Conservation (phyloP, 371 early-diverging fungal species). For the Mortierella sp. region DNA sequence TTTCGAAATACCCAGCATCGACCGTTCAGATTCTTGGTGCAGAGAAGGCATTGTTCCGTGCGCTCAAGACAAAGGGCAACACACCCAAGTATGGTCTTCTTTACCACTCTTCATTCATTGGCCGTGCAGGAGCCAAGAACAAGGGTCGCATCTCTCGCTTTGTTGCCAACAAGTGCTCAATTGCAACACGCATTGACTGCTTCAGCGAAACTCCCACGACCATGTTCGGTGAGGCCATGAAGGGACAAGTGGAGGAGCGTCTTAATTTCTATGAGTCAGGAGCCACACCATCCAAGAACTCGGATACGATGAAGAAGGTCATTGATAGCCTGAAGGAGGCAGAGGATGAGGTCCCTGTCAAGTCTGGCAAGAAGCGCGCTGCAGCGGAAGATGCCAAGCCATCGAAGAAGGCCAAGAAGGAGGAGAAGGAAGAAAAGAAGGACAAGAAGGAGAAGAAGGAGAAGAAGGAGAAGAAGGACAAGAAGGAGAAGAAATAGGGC, state of each 20-base stretch:
- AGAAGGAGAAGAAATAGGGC: constrained; percentile 28
- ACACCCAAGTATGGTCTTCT: constrained; percentile 99
- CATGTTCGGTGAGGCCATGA: constrained; percentile 96
- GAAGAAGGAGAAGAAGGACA: constrained; percentile 55
- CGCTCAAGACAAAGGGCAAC: constrained; percentile 97
- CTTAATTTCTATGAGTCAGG: constrained; percentile 94
- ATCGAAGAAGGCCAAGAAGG: constrained; percentile 59
- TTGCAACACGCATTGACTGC: constrained; percentile 98
- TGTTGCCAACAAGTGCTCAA: constrained; percentile 98
- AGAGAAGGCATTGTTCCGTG: constrained; percentile 98
- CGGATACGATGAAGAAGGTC: constrained; percentile 93
- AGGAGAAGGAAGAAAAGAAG: constrained; percentile 54
- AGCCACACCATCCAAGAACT: constrained; percentile 89
- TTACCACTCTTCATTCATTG: constrained; percentile 96
- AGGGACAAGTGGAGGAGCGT: constrained; percentile 96
- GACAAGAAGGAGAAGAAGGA: constrained; percentile 55
- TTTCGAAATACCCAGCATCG: constrained; percentile 97
- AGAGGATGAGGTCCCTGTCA: constrained; percentile 78
- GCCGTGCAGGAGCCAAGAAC: constrained; percentile 94
- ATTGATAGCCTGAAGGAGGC: constrained; percentile 76
- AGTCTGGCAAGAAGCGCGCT: constrained; percentile 41
- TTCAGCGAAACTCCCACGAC: constrained; percentile 90
- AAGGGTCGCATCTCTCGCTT: constrained; percentile 99
- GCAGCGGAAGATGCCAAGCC: constrained; percentile 49
- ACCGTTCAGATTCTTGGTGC: constrained; percentile 99